Evolutionary conservation across 2,329 filamentous ascomycete genomes (phyloP), one percentile per base, ranked within the genome.

Genomic region (Claviceps cyperi): DNA sequence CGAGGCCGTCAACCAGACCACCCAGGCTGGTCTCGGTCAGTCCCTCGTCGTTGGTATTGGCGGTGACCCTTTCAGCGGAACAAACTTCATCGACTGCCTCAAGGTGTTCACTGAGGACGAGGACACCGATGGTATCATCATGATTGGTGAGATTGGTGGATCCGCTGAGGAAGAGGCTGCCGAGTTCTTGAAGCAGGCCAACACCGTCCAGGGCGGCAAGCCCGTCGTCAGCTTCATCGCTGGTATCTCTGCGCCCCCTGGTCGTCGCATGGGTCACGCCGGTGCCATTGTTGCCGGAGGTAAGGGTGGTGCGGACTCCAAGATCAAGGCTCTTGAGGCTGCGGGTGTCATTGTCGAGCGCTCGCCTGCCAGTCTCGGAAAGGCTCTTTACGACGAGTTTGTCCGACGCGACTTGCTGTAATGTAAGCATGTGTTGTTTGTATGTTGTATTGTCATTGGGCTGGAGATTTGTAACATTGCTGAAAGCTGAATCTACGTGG

Each of bases 41-140:
- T 96, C 90, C 35, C 87, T 98, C 62, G 92, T 98, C 64, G 86
- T 98, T 63, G 92, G 92, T 65, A 97, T 98, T 62, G 92, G 92
- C 57, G 92, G 92, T 73, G 92, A 98, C 73, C 92, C 92, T 62
- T 98, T 98, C 79, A 91, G 85, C 64, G 92, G 92, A 62, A 97
- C 92, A 72, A 97, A 95, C 81, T 98, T 97, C 77, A 97, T 98
- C 72, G 92, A 98, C 80, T 96, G 91, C 78, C 78, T 98, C 61
- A 86, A 87, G 66, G 88, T 97, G 66, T 98, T 98, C 81, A 81
- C 95, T 62, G 77, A 94, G 69, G 92, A 98, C 69, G 78, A 84
- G 68, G 88, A 95, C 75, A 98, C 92, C 39, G 92, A 98, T 67
- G 92, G 92, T 66, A 96, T 98, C 73, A 96, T 98, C 75, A 96